Percentiles rank a stretch among this genome's conserved stretches.
Evolutionary conservation across 1,284 basidiomycete genomes (phyloP).

Genomic region (Heterobasidion annosum): DNA sequence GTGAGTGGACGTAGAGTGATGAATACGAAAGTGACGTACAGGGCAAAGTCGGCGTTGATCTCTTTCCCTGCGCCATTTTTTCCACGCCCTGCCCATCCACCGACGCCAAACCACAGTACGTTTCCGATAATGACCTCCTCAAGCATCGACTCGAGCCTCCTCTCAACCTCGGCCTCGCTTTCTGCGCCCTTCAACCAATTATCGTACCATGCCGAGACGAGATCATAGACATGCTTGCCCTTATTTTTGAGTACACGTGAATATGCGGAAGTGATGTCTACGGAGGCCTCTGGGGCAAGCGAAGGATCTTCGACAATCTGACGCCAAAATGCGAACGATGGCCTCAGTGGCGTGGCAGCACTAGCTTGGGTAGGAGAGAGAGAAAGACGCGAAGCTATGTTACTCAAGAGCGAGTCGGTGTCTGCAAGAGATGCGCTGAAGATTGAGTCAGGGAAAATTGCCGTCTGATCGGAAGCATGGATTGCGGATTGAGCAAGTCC

Average conservation of each 20-base stretch:
- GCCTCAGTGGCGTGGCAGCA: constrained; percentile 15
- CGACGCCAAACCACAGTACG: constrained; percentile 30
- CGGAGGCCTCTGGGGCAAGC: constrained; percentile 28
- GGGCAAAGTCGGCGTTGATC: constrained; percentile 33
- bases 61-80: constrained; percentile 6
- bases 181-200: constrained; percentile 21
- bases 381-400: constrained; percentile 10
- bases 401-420: constrained; percentile 3
- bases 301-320: constrained; percentile 28
- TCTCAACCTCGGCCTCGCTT: constrained; percentile 21
- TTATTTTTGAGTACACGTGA: constrained; percentile 22
- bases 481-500: constrained; percentile 27
- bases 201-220: constrained; percentile 42
- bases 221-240: constrained; percentile 29
- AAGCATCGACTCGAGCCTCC: constrained; percentile 23
- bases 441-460: constrained; percentile 19
- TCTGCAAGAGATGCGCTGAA: constrained; percentile 12
- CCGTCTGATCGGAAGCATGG: constrained; percentile 15
- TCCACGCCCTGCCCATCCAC: constrained; percentile 23
- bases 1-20: not conserved
- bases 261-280: constrained; percentile 27
- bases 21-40: constrained; percentile 7
- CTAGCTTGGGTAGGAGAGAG: constrained; percentile 10
- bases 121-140: constrained; percentile 36
- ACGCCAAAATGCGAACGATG: constrained; percentile 28